Percentiles rank a stretch among this genome's conserved stretches.
These are phyloP conservation scores for Lotus japonicus DNA, from an alignment of 306 rosid species.

Conservation along the genomic window DNA sequence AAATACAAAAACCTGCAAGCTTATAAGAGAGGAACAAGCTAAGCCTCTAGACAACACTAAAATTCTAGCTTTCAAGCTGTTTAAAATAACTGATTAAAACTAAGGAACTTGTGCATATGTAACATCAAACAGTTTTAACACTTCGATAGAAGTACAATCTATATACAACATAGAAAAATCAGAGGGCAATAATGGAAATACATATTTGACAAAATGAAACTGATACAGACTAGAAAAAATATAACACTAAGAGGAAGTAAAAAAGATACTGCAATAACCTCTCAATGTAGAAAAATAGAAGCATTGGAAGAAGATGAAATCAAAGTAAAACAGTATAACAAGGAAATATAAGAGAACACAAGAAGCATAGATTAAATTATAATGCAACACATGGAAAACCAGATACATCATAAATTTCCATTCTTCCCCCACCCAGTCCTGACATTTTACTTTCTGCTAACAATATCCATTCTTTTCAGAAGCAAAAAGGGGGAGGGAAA, in stretches of 20 bases:
- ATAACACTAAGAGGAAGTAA: background rate
- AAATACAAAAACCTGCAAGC: slow-evolving; percentile 81
- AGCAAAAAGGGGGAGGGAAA: background rate
- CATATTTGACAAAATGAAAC: background rate
- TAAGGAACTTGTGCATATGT: background rate
- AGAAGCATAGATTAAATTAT: background rate
- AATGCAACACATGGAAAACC: background rate
- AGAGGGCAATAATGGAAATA: no score
- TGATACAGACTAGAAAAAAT: background rate
- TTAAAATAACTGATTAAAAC: background rate
- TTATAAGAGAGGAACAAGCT: slow-evolving; percentile 14
- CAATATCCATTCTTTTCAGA: background rate
- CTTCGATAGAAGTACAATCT: background rate
- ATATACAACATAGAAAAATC: no score
- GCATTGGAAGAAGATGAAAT: no score
- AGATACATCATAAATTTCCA: background rate
- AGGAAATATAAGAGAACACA: no score
- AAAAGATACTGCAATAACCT: no score
- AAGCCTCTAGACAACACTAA: slow-evolving; percentile 2
- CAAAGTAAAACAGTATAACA: no score
- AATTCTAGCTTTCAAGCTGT: background rate
- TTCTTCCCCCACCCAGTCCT: background rate
- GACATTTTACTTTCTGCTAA: background rate
- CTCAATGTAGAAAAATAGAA: no score
- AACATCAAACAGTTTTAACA: background rate